These are phyloP conservation scores for Syncephalis fuscata DNA, from an alignment of 371 early-diverging fungal species.

Conservation along the genomic window DNA sequence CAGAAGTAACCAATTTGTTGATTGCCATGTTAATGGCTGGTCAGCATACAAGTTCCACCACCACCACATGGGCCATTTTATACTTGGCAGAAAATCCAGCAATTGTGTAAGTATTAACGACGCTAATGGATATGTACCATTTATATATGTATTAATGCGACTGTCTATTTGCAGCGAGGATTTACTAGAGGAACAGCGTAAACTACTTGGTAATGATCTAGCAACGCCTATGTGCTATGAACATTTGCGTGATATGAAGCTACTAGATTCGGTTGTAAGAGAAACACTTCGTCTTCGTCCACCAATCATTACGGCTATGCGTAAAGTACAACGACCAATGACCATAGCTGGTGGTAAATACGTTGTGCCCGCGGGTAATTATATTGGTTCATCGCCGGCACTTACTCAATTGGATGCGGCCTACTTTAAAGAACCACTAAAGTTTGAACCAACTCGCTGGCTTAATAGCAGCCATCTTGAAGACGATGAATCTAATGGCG, in stretches of 20 bases:
- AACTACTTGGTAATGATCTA: slow-evolving; percentile 34
- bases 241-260: slow-evolving; percentile 45
- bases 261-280: slow-evolving; percentile 68
- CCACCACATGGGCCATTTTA: slow-evolving; percentile 79
- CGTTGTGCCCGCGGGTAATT: slow-evolving; percentile 80
- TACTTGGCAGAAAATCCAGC: slow-evolving; percentile 64
- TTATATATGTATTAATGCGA: too few species aligned
- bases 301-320: slow-evolving; percentile 86
- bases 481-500: slow-evolving; percentile 6
- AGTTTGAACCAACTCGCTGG: slow-evolving; percentile 75
- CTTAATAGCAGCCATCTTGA: slow-evolving; percentile 14
- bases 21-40: slow-evolving; percentile 94
- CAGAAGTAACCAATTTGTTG: slow-evolving; percentile 83
- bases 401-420: slow-evolving; percentile 63
- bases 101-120: slow-evolving; percentile 13
- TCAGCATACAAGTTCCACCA: slow-evolving; percentile 90
- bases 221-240: slow-evolving; percentile 48
- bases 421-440: slow-evolving; percentile 60
- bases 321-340: slow-evolving; percentile 64
- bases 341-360: slow-evolving; percentile 48
- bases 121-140: slow-evolving; percentile 7
- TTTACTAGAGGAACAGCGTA: slow-evolving; percentile 43
- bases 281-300: slow-evolving; percentile 88
- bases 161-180: slow-evolving; percentile 13
- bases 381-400: slow-evolving; percentile 69